Conservation (phyloP, 1,284 basidiomycete genomes). For the Cryptococcus hybrid region DNA sequence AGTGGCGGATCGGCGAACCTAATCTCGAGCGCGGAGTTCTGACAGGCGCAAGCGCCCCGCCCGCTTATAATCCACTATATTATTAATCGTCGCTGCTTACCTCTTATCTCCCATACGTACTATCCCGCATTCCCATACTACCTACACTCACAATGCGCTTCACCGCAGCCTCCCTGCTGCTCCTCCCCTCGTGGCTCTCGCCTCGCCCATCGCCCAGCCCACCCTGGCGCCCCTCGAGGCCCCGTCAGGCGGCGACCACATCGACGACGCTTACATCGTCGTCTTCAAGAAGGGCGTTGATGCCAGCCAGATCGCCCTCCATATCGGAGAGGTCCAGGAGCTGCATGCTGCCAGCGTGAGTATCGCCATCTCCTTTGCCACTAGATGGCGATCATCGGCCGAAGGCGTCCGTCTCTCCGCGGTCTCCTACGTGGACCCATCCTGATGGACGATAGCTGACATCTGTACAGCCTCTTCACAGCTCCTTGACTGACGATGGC, state of each 20-base stretch:
- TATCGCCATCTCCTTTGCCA: conserved; percentile 52
- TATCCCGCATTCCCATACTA: background rate
- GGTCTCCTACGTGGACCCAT: background rate
- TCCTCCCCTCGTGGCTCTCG: conserved; percentile 41
- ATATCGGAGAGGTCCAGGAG: conserved; percentile 54
- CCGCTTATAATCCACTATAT: background rate
- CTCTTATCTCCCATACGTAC: conserved; percentile 4
- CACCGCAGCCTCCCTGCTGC: conserved; percentile 19
- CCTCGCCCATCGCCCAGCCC: conserved; percentile 33
- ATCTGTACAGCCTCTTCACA: conserved; percentile 29
- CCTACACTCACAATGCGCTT: conserved; percentile 28
- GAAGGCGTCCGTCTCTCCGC: conserved; percentile 1
- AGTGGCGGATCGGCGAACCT: background rate
- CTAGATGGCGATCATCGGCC: conserved; percentile 1
- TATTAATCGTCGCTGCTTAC: background rate
- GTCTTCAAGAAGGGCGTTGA: conserved; percentile 72
- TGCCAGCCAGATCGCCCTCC: conserved; percentile 61
- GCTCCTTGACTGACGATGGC: conserved; percentile 26
- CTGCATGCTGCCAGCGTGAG: conserved; percentile 40
- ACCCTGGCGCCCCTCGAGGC: conserved; percentile 47
- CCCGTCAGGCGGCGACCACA: conserved; percentile 55
- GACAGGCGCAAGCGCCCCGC: background rate
- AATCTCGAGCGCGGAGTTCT: background rate
- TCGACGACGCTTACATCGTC: conserved; percentile 89
- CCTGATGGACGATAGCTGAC: background rate